These are phyloP conservation scores for Candida methanosorbosa DNA, from an alignment of 805 yeast genomes.

Conservation along the genomic window DNA sequence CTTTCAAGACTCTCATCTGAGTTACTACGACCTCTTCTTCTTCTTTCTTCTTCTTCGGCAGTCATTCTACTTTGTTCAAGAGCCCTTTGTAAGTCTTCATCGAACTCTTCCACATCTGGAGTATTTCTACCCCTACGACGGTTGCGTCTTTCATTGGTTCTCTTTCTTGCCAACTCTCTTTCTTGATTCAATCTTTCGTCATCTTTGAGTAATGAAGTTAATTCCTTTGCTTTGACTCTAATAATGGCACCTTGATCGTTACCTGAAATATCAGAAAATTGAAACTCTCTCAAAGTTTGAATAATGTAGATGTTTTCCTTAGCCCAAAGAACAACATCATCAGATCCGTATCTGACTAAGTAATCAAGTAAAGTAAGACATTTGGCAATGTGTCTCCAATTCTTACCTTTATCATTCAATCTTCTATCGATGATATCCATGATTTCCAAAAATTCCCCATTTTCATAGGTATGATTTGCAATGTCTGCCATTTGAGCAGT, in stretches of 20 bases:
- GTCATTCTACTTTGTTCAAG: constrained; percentile 72
- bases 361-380: constrained; percentile 84
- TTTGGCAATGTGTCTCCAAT: constrained; percentile 95
- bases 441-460: constrained; percentile 71
- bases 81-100: constrained; percentile 72
- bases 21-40: constrained; percentile 37
- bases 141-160: constrained; percentile 21
- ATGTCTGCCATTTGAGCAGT: constrained; percentile 77
- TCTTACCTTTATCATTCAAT: constrained; percentile 90
- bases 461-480: constrained; percentile 62
- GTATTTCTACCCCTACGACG: constrained; percentile 18
- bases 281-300: constrained; percentile 87
- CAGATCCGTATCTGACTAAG: constrained; percentile 78
- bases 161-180: constrained; percentile 34
- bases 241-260: constrained; percentile 83
- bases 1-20: constrained; percentile 56
- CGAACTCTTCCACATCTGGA: constrained; percentile 39
- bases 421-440: constrained; percentile 94
- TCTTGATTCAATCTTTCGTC: constrained; percentile 73
- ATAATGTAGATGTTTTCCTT: constrained; percentile 80
- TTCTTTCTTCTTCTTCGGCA: constrained; percentile 73
- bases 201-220: constrained; percentile 71
- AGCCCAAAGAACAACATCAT: constrained; percentile 86
- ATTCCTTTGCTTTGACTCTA: constrained; percentile 83
- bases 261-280: constrained; percentile 67